Evolutionary conservation across 495 filamentous ascomycete genomes (phyloP).

Genomic region (Barbatosphaeria neglecta): DNA sequence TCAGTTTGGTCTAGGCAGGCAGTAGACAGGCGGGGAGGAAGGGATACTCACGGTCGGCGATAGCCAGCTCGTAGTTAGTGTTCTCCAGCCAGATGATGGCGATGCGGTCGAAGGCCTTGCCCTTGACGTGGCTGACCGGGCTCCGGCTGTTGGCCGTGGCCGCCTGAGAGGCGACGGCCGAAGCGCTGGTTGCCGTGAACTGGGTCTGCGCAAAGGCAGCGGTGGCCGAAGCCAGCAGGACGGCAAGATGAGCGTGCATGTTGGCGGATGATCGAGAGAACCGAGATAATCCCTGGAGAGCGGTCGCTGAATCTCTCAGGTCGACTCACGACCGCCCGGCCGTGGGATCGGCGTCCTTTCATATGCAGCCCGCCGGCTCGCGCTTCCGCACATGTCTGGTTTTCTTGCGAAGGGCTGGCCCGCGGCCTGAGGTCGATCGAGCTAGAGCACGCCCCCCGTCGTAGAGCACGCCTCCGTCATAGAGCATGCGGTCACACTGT

Average conservation of each 20-base stretch:
- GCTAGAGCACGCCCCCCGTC: background rate
- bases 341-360: background rate
- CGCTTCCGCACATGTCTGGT: too few species aligned
- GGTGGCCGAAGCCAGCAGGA: background rate
- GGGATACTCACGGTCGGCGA: background rate
- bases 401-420: too few species aligned
- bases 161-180: slow-evolving; percentile 12
- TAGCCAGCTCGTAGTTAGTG: slow-evolving; percentile 40
- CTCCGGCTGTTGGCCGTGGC: slow-evolving; percentile 29
- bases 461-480: background rate
- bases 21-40: background rate
- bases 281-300: background rate
- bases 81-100: slow-evolving; percentile 66
- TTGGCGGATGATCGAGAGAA: background rate
- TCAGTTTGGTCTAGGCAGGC: background rate
- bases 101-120: slow-evolving; percentile 55
- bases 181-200: background rate
- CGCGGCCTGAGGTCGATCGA: too few species aligned
- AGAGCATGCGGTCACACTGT: background rate
- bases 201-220: background rate
- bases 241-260: background rate
- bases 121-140: slow-evolving; percentile 48
- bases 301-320: too few species aligned
- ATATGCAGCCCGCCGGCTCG: background rate
- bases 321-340: too few species aligned